Base-by-base conservation (phyloP, 768 basidiomycete genomes). In the Auricularia sp. region DNA sequence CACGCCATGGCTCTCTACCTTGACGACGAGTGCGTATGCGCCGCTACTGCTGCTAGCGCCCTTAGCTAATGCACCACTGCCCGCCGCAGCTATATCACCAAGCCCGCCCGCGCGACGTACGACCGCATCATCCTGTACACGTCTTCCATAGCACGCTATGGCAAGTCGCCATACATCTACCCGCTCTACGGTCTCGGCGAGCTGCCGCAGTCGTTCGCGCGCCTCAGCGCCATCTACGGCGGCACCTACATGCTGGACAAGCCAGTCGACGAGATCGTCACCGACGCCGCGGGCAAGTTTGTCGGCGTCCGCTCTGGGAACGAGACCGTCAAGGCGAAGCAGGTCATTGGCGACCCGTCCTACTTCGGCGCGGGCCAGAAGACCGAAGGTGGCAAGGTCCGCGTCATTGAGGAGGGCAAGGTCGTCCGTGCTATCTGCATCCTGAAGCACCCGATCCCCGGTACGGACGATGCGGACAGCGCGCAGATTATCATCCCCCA, bases 241-340 rank as follows among this genome's bases (percentile, higher is more conserved):
- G 97, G 97, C 51, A 99, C 97, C 12, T 99, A 99, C 80, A 99
- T 99, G 97, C 88, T 99, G 64, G 94, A 98, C 81, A 99, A 99
- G 78, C 81, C 80, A 58, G 89, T 97, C 71, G 87, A 96, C 66
- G 84, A 90, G 73, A 93, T 98, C 69, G 88, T 97, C 63, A 92
- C 88, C 54, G 91, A 90, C 74, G 74, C 78, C 12, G 83, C 86
- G 65, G 97, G 97, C 70, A 91, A 88, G 73, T 98, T 99, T 69
- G 83, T 91, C 63, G 97, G 97, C 59, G 97, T 98, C 56, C 88
- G 87, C 43, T 90, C 88, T 69, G 93, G 84, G 21, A 80, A 82
- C 14, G 97, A 99, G 79, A 94, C 87, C 21, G 97, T 94, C 71
- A 97, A 89, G 79, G 97, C 97, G 61, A 96, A 96, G 76, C 90